Base-by-base conservation (phyloP, 371 early-diverging fungal genomes). In the Mucor racemosus region DNA sequence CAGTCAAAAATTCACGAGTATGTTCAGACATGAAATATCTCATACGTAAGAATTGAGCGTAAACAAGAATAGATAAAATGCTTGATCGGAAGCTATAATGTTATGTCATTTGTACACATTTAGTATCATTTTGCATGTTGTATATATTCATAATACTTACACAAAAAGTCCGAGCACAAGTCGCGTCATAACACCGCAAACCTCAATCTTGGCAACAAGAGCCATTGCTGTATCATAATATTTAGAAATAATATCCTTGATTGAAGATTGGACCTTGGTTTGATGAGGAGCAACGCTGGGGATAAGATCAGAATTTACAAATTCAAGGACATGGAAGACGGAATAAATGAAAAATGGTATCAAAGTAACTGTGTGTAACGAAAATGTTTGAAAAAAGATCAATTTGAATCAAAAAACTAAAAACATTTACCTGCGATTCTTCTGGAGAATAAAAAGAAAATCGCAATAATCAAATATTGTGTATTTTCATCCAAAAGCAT, bases 261-360 rank as follows among this genome's bases (percentile, higher is more conserved):
- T 69, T 44, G 7, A 10, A 11, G 69, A 63, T 31, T 74, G 67
- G 35, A 87, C 66, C 35, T 75, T 68, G 50, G 82, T 44, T 34
- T 74, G 71, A 72, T 83, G 26, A 76, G 76, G 92, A n/a, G 68
- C 62, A 19, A 61, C 48, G 31, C 35, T 11, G 7, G 75, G 75
- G 10, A 94, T 67, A 53, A 93, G 48, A 50, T 87, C 82, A 10
- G 86, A 76, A 39, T 90, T 84, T 7, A 82, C 67, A 72, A 89
- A 94, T 66, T 85, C 84, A 40, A 90, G 66, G 1, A 86, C 81
- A 70, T 95, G 94, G 79, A 94, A 91, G 60, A 90, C 71, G 21
- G 95, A 92, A 73, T 92, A 95, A 62, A 89, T 84, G 4, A 76
- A 82, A 61, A 86, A 94, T 13, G 95, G 95, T 62, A 93, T 48